Base-by-base conservation (phyloP, 108 stramenopile genomes). In the Nitzschia inconspicua region DNA sequence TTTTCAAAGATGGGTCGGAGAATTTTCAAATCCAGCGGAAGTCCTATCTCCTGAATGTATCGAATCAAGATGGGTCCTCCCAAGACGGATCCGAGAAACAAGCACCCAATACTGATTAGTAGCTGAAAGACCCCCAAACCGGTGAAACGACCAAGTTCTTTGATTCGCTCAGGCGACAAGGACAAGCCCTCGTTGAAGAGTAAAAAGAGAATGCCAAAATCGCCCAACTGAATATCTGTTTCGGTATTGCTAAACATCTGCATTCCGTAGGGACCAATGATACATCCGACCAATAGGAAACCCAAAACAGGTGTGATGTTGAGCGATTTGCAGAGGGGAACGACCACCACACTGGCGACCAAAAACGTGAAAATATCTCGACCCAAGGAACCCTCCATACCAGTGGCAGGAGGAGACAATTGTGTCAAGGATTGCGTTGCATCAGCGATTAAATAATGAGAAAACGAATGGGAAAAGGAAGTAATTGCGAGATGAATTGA, bases 131-230 rank as follows among this genome's bases (percentile, higher is more conserved):
- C 63, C 0, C 85, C 85, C 50, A 86, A 50, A 1, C 68, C 60
- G 20, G 79, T 81, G 55, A 84, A 88, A 8, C 68, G 51, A 1
- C 76, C 76, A 16, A 88, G 60, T 58, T 71, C 79, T 4, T 63
- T 69, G 48, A 86, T 66, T 19, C 85, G 47, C 13, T 83, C 81
- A 20, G 85, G 82, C 42, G 54, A 58, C 39, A 86, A 51, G 26
- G 72, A 68, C 31, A 88, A 60, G 0, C 86, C 86, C 60, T 88
- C 83, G 29, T 78, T 75, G 54, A 88, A 88, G 8, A 88, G 58
- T 7, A 88, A 57, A 63, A 88, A 88, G n/a, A 88, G 67, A 47
- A 88, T 84, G 11, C 86, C 86, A 63, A 88, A 88, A 54, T 88
- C 86, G 26, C 83, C 86, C 6, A 88, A 31, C 48, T 76, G 60